Conservation (phyloP, 2,329 filamentous ascomycete genomes). For the Fusarium piperis region DNA sequence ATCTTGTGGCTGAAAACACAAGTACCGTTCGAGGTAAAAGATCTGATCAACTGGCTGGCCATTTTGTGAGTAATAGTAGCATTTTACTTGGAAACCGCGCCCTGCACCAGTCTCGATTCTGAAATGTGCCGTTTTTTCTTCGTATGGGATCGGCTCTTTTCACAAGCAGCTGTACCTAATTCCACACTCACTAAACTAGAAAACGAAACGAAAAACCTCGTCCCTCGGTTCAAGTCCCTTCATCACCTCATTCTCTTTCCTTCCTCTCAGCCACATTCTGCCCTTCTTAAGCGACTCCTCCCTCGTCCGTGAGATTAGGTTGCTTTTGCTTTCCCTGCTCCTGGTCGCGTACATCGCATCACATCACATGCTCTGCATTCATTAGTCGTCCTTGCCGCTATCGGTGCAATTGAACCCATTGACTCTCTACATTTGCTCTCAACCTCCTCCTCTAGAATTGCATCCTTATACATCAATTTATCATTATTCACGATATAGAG, state of each 20-base stretch:
- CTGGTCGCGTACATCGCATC: conserved; percentile 8
- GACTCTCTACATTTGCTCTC: conserved; percentile 29
- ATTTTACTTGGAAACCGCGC: conserved; percentile 11
- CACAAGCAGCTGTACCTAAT: conserved; percentile 11
- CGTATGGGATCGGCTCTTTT: conserved; percentile 27
- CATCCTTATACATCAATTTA: neutral
- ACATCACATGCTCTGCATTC: conserved; percentile 36
- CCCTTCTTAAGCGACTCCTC: conserved; percentile 15
- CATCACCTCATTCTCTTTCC: neutral
- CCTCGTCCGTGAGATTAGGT: conserved; percentile 5
- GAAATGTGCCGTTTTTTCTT: conserved; percentile 7
- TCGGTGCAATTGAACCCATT: conserved; percentile 21
- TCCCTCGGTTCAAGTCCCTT: neutral
- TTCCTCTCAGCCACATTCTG: neutral
- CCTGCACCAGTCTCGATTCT: neutral
- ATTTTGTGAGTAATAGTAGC: conserved; percentile 18
- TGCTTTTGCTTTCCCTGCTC: conserved; percentile 8
- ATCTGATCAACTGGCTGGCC: conserved; percentile 23
- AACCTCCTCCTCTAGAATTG: neutral
- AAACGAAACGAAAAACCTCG: neutral
- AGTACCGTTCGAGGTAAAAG: conserved; percentile 29
- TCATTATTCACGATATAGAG: neutral
- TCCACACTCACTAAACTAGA: neutral
- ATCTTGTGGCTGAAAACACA: conserved; percentile 10
- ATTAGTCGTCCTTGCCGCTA: conserved; percentile 20